Evolutionary conservation across 1,284 basidiomycete species (phyloP).

Genomic region (Mycena citricolor): DNA sequence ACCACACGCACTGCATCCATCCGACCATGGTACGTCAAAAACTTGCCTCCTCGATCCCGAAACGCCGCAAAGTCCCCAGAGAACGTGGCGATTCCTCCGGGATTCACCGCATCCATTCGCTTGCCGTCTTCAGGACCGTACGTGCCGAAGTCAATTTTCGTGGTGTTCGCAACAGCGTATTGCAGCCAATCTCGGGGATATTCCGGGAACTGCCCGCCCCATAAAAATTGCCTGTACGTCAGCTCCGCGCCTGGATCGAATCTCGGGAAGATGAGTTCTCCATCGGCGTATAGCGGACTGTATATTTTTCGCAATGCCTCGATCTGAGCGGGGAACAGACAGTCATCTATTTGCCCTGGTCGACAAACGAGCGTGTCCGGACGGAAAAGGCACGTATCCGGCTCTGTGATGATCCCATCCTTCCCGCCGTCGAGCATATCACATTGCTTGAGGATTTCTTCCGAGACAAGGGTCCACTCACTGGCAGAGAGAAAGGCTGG

Average conservation of each 20-base stretch:
- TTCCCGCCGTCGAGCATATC: constrained; percentile 33
- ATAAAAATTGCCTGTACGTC: constrained; percentile 1
- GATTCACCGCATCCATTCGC: constrained; percentile 15
- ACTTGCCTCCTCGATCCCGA: constrained; percentile 22
- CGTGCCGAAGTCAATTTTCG: constrained; percentile 13
- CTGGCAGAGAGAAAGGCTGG: constrained; percentile 21
- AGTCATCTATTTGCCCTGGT: constrained; percentile 9
- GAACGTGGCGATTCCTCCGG: constrained; percentile 23
- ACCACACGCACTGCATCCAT: constrained; percentile 16
- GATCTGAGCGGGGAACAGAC: constrained; percentile 18
- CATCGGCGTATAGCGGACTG: constrained; percentile 13
- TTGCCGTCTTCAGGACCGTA: constrained; percentile 1
- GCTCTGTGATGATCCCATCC: constrained; percentile 35
- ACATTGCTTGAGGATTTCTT: constrained; percentile 33
- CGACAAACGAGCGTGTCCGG: constrained; percentile 28
- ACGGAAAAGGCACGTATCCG: constrained; percentile 29
- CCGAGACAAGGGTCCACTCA: constrained; percentile 26
- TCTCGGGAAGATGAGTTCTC: constrained; percentile 11
- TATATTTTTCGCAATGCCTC: constrained; percentile 22
- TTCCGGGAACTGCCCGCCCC: constrained; percentile 7
- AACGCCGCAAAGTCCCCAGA: constrained; percentile 24
- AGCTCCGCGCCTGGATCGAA: constrained; percentile 19
- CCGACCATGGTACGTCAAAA: constrained; percentile 26
- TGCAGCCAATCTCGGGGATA: constrained; percentile 8
- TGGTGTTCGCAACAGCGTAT: constrained; percentile 18